Base-by-base conservation (phyloP, 2,329 filamentous ascomycete species). In the Anthostomella pinea region DNA sequence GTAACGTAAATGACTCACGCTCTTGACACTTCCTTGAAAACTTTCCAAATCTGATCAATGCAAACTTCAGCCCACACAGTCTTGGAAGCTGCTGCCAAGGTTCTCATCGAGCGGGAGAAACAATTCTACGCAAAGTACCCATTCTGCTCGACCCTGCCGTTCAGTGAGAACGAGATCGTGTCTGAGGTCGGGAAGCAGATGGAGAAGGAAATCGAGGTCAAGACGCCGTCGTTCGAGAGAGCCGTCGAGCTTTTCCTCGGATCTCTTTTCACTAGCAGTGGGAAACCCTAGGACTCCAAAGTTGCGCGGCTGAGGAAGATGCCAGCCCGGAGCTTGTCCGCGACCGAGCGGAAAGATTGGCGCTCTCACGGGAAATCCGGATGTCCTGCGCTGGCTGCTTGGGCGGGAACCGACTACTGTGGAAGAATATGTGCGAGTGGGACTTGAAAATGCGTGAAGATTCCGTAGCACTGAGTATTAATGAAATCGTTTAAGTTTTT, bases 351-450 rank as follows among this genome's bases (percentile, higher is more conserved):
- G 45, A 54, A 32, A 40, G 40, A 14, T 26, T 56, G 37, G 30
- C 53, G 15, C 27, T 55, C 30, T 55, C 38, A 45, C 34, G 19
- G 52, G 47, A 3, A 57, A 39, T 33, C 45, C 52, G 11, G 51
- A 48, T 31, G 45, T 54, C 6, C 21, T 57, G 37, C 34, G 40
- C 36, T 54, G 53, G 52, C 22, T 55, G 9, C 25, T 57, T 3
- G 53, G 46, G 2, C 44, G 51, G 18, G 37, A 49, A 29, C 48
- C 46, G 5, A 50, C 35, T 4, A 47, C 18, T 15, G 16, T 45
- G 11, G 35, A 45, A 4, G 35, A 43, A 5, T 39, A 34, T 30
- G 24, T 38, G 19, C 8, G 25, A 25, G 19, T 21, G 9, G 34
- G 25, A 24, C 14, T 37, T 24, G 7, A 30, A 26, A 8, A 36